Evolutionary conservation across 495 filamentous ascomycete genomes (phyloP).

Genomic region (Penicillium paxilli): DNA sequence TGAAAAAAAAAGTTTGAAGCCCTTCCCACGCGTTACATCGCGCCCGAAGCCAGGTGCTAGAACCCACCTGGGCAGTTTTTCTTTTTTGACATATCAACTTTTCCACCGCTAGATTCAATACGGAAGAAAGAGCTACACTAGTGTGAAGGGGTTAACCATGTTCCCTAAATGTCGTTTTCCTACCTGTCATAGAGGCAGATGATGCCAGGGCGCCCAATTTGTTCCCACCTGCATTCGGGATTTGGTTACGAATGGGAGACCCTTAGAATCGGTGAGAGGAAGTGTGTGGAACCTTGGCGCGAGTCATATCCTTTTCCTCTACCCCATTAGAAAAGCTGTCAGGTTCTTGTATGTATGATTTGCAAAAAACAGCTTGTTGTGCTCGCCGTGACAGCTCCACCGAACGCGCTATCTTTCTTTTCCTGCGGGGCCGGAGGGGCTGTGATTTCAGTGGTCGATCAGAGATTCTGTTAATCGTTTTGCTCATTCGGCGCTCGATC

Average conservation of each 20-base stretch:
- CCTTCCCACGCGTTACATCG: not conserved
- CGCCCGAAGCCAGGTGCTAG: not conserved
- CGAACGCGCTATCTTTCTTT: not conserved
- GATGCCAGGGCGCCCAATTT: not conserved
- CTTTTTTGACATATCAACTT: constrained; percentile 27
- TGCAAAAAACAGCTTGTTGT: not conserved
- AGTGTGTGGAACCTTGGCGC: not conserved
- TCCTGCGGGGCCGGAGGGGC: constrained; percentile 16
- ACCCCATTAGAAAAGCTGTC: constrained; percentile 2
- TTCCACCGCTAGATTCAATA: constrained; percentile 13
- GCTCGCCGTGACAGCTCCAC: constrained; percentile 15
- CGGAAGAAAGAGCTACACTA: constrained; percentile 1
- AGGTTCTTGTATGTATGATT: not conserved
- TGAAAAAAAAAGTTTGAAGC: not conserved
- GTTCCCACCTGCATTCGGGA: not conserved
- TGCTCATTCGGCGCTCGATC: constrained; percentile 5
- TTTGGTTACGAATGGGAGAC: not conserved
- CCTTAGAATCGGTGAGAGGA: not conserved
- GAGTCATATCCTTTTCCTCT: too few species aligned
- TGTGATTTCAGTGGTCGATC: constrained; percentile 10
- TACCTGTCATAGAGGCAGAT: not conserved
- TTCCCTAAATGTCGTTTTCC: not conserved
- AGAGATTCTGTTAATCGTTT: constrained; percentile 6
- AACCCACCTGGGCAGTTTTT: not conserved
- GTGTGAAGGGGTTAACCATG: not conserved